A percentile compares a stretch with the other conserved stretches of the same genome.
Conservation (phyloP, 306 rosid species). For the Echinosophora koreensis region DNA sequence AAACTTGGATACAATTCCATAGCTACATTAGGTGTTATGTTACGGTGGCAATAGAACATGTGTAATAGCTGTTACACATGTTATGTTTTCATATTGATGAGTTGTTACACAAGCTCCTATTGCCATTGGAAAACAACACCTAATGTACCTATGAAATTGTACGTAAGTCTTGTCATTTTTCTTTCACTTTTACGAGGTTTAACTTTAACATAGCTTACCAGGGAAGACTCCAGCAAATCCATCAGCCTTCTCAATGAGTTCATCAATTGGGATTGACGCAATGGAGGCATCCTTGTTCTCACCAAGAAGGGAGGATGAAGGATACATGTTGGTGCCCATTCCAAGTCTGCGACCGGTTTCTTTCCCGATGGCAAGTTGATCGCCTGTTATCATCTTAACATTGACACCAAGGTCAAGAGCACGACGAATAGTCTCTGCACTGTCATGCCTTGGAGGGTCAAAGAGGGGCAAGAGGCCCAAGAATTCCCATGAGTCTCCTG, state of each 20-base stretch:
- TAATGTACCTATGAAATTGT: no score
- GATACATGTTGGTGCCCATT: conserved; percentile 98
- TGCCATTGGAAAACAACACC: no score
- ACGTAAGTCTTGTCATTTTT: neutral
- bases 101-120: no score
- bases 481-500: conserved; percentile 84
- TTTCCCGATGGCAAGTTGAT: conserved; percentile 95
- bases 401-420: conserved; percentile 95
- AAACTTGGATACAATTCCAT: no score
- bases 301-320: conserved; percentile 87
- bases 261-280: conserved; percentile 80
- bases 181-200: neutral
- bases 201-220: conserved; percentile 53
- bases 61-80: no score
- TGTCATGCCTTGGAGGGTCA: conserved; percentile 98
- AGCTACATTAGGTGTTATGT: no score
- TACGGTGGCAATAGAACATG: no score
- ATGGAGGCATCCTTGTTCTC: conserved; percentile 67
- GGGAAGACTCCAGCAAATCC: conserved; percentile 99
- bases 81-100: no score
- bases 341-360: conserved; percentile 98
- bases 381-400: conserved; percentile 98
- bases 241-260: conserved; percentile 94
- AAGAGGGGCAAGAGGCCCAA: conserved; percentile 90
- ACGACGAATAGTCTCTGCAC: conserved; percentile 92